Base-by-base conservation (phyloP, 1,284 basidiomycete genomes). In the Ceratobasidium theobromae region DNA sequence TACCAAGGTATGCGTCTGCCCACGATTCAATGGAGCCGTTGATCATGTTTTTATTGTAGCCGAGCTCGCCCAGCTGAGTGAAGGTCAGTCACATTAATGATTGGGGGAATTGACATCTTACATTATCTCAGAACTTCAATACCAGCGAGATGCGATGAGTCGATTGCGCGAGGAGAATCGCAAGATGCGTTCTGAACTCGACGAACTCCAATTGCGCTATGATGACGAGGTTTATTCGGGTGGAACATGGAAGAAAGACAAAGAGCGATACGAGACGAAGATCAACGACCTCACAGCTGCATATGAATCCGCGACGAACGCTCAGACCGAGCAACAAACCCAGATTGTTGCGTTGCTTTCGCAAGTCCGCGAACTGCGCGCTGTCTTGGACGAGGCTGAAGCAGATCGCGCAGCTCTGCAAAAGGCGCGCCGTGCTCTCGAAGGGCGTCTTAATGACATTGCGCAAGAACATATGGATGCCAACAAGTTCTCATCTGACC, bases 181-280 rank as follows among this genome's bases (percentile, higher is more conserved):
- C 65, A 88, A 89, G 72, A 79, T 87, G 38, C 85, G 89, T 14
- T 87, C 87, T 0, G 86, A 92, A 70, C 84, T 87, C 60, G 89
- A 92, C 67, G 86, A 90, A 64, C 81, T 93, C 1, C 87, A 90
- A 70, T 76, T 88, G 43, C 82, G 84, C 40, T 86, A 86, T 70
- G 88, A 93, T 68, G 87, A 91, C 70, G 89, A 92, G 71, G 81
- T 87, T 0, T 89, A 89, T 75, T 88, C 83, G 67, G 86, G 86
- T 49, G 83, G 86, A 9, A 84, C 87, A 2, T 93, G 91, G 90
- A 89, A 89, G 79, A 89, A 90, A 71, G 91, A 93, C 76, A 91
- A 86, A 74, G 91, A 93, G 68, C 86, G 89, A 9, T 78, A 93
- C 74, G 90, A 94, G 69, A 87, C 84, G 46, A 92, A 92, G 80